phyloP scores from a whole-genome alignment of 345 rosid genomes.

The Eucalyptus brandiana region DNA sequence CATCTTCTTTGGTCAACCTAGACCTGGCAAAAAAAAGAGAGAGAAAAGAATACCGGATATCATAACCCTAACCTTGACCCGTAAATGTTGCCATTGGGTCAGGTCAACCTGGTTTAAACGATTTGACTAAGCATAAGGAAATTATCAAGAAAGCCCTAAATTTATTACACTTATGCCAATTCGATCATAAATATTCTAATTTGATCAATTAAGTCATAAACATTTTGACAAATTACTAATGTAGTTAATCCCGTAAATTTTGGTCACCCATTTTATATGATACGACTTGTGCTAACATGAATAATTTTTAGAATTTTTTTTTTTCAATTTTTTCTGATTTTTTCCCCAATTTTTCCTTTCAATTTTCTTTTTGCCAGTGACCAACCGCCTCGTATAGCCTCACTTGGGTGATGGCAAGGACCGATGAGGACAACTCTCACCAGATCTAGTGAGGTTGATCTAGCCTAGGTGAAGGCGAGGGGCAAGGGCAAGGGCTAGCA shows the following conservation, averaged over 20 bases:
- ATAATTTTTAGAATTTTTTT: too few species aligned
- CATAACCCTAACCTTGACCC: background rate
- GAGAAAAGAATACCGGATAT: too few species aligned
- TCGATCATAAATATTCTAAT: too few species aligned
- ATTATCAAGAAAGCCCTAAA: too few species aligned
- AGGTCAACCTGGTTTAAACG: background rate
- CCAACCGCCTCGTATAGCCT: background rate
- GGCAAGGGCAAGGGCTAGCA: too few species aligned
- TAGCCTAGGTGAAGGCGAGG: too few species aligned
- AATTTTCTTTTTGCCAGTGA: background rate
- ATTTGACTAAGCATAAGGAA: background rate
- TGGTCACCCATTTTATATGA: too few species aligned
- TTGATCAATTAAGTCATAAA: background rate
- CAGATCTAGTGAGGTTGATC: background rate
- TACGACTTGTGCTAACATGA: too few species aligned
- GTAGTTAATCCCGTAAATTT: rapidly evolving
- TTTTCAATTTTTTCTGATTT: too few species aligned
- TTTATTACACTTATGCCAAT: rapidly evolving
- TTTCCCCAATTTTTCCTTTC: too few species aligned
- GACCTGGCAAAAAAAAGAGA: too few species aligned
- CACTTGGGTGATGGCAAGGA: background rate
- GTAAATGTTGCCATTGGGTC: background rate
- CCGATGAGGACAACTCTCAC: background rate
- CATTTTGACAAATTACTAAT: too few species aligned
- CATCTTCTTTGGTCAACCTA: background rate